Percentiles rank a stretch among this genome's conserved stretches.
Evolutionary conservation across 305 asterid species (phyloP).

Genomic region (Coffea humblotiana): DNA sequence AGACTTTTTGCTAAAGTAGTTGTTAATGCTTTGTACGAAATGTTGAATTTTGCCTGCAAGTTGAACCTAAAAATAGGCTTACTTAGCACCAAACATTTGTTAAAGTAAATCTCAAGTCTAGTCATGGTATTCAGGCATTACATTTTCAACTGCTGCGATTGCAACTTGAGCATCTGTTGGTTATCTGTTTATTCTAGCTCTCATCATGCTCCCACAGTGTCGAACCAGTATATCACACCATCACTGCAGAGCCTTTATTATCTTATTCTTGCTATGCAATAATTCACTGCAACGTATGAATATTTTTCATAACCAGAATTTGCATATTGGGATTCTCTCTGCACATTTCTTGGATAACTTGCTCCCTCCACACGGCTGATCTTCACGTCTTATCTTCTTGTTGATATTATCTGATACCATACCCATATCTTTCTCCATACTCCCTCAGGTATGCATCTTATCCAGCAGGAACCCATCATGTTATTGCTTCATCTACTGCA

Average conservation of each 20-base stretch:
- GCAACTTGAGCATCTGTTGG: background rate
- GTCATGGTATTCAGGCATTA: background rate
- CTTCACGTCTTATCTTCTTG: background rate
- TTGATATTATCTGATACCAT: slow-evolving; percentile 1
- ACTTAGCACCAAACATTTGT: background rate
- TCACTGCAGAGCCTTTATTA: background rate
- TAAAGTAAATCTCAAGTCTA: background rate
- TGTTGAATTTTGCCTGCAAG: background rate
- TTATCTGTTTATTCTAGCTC: background rate
- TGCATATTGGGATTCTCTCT: background rate
- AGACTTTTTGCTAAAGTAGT: background rate
- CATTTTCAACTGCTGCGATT: background rate
- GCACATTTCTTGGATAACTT: background rate
- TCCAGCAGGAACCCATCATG: slow-evolving; percentile 16
- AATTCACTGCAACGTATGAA: background rate
- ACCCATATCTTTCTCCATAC: slow-evolving; percentile 13
- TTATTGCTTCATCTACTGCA: slow-evolving; percentile 5
- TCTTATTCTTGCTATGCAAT: background rate
- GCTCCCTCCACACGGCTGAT: background rate
- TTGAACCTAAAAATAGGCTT: background rate
- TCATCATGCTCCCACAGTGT: background rate
- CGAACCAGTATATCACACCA: background rate
- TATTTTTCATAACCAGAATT: too few species aligned
- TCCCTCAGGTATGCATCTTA: slow-evolving; percentile 17
- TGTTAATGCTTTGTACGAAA: background rate